Percentiles rank a stretch among this genome's conserved stretches.
These are phyloP conservation scores for Melampsora abietis-canadensis DNA, from an alignment of 1,284 basidiomycete species.

Conservation along the genomic window DNA sequence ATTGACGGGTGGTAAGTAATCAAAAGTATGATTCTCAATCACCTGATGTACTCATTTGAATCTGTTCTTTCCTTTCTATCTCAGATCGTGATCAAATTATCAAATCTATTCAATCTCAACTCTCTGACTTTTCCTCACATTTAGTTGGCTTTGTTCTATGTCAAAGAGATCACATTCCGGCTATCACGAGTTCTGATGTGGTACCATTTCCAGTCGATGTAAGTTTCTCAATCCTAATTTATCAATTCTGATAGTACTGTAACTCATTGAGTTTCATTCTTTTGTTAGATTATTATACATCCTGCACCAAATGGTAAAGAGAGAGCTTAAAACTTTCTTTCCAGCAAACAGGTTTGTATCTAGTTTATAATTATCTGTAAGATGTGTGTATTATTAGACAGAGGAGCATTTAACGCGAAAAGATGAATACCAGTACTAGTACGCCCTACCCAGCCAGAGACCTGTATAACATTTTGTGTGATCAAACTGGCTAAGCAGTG, in stretches of 20 bases:
- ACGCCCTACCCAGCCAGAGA: too few species aligned
- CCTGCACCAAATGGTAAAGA: conserved; percentile 1
- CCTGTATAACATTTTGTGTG: too few species aligned
- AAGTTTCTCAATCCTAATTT: background rate
- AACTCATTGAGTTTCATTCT: background rate
- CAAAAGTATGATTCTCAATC: background rate
- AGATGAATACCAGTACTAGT: too few species aligned
- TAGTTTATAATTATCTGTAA: too few species aligned
- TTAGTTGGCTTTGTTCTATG: conserved; percentile 23
- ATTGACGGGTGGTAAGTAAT: conserved; percentile 7
- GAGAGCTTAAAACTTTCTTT: background rate
- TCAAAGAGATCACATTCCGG: conserved; percentile 31
- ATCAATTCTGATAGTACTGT: background rate
- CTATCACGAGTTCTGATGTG: conserved; percentile 28
- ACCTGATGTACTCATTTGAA: background rate
- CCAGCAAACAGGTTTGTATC: too few species aligned
- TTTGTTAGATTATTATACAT: background rate
- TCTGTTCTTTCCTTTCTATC: background rate
- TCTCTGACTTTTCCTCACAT: conserved; percentile 4
- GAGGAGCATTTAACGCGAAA: too few species aligned
- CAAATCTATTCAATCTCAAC: conserved; percentile 24
- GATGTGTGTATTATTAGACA: too few species aligned
- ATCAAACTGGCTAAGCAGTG: too few species aligned
- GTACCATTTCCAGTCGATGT: conserved; percentile 38
- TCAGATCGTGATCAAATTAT: conserved; percentile 1